Base-by-base conservation (phyloP, 2,329 filamentous ascomycete genomes). In the Diplodia intermedia region DNA sequence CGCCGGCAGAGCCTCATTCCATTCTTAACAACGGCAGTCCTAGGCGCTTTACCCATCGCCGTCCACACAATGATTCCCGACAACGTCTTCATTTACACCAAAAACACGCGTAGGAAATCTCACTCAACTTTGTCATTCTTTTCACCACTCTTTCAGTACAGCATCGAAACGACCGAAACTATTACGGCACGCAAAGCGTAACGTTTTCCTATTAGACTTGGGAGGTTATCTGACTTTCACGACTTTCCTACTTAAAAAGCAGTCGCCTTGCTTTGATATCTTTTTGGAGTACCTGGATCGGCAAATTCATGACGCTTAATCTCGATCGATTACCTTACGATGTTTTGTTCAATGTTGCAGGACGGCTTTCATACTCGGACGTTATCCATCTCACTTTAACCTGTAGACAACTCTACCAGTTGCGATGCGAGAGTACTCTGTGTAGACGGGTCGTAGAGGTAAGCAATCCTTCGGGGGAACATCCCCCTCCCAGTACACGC, bases 381-480 rank as follows among this genome's bases (percentile, higher is more conserved):
- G 29, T 63, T 49, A 83, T 88, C 69, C 81, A 85, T 69, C 78
- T 91, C 53, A 84, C 85, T 50, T 80, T 82, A 55, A 83, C 83
- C 52, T 87, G 86, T 69, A 81, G 77, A 6, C 80, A 82, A 23
- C 81, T 91, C 38, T 78, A 80, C 68, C 82, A 79, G 38, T 74
- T 88, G 11, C 74, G 89, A 52, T 75, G 79, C 9, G 85, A 88
- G 71, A 82, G 86, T 18, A 82, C 82, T 23, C 83, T 90, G 31
- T 88, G 88, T 54, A 85, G 85, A 55, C 80, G 80, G n/a, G 80
- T 85, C 0, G 79, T 91, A 14, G 80, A 87, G 80, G 90, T 91
- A 77, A 75, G 79, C 31, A 31, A 47, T n/a, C n/a, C 26, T 26
- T 4, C 12, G 29, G 18, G 29, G 26, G 3, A 8, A 29, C 20